These are phyloP conservation scores for Ceratobasidium sp. DNA, from an alignment of 1,284 basidiomycete species.

Conservation along the genomic window DNA sequence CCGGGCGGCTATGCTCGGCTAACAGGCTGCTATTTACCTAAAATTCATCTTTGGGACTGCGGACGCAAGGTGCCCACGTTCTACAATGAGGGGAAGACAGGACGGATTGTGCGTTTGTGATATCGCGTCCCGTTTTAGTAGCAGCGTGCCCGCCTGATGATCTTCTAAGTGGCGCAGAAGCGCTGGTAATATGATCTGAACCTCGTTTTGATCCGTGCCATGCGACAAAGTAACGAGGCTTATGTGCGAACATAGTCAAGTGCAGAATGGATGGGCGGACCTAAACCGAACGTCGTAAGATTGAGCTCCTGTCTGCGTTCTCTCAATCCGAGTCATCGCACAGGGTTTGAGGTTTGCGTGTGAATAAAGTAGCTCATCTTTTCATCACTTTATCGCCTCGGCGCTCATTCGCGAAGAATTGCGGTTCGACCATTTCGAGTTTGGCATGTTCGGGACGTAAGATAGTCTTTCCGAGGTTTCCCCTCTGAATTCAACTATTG, in stretches of 20 bases:
- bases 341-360: constrained; percentile 18
- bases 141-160: neutral
- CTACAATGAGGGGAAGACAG: neutral
- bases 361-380: neutral
- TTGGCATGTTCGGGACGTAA: neutral
- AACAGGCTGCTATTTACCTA: neutral
- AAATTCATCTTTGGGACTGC: neutral
- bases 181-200: neutral
- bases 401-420: neutral
- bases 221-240: neutral
- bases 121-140: neutral
- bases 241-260: constrained; percentile 19
- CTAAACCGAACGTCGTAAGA: neutral
- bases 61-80: neutral
- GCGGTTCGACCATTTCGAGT: neutral
- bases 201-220: neutral
- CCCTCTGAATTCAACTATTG: neutral
- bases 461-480: neutral
- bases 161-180: neutral
- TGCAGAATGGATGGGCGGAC: neutral
- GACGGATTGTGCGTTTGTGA: neutral
- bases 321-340: neutral
- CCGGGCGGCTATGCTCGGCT: neutral
- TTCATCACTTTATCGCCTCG: neutral
- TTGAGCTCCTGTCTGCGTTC: neutral